Evolutionary conservation across 306 rosid species (phyloP).

Genomic region (Abrus precatorius): DNA sequence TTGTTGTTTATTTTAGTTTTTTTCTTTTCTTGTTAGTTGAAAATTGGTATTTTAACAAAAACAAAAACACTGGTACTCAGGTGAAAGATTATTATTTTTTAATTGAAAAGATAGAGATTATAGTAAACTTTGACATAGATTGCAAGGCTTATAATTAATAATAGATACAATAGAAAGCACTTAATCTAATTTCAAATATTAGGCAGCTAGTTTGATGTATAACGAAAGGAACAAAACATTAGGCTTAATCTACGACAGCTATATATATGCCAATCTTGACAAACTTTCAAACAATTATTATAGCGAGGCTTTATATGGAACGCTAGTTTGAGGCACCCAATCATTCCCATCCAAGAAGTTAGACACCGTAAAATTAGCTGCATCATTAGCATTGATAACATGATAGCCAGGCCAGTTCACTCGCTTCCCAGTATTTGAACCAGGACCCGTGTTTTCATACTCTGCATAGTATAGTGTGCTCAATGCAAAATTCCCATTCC

Average conservation of each 20-base stretch:
- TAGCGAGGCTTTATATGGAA: not conserved
- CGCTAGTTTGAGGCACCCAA: conserved; percentile 35
- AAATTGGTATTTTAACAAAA: too few species aligned
- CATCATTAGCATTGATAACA: conserved; percentile 30
- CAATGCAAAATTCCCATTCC: conserved; percentile 14
- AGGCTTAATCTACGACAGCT: not conserved
- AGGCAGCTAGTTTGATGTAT: not conserved
- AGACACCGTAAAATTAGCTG: conserved; percentile 22
- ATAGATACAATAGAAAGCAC: too few species aligned
- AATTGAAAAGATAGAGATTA: too few species aligned
- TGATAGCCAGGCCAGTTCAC: conserved; percentile 30
- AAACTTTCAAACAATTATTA: not conserved
- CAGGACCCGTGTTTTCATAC: conserved; percentile 29
- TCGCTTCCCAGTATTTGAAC: conserved; percentile 14
- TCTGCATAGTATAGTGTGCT: conserved; percentile 31
- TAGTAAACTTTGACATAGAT: too few species aligned
- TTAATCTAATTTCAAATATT: too few species aligned
- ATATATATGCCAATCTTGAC: too few species aligned
- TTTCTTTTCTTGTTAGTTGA: too few species aligned
- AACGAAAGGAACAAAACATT: not conserved
- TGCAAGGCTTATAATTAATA: too few species aligned
- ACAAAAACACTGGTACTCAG: too few species aligned
- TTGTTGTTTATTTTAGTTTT: too few species aligned
- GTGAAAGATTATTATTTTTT: too few species aligned
- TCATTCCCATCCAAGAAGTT: conserved; percentile 31